phyloP scores from a whole-genome alignment of 306 rosid genomes.

The Gastrolobium bilobum region DNA sequence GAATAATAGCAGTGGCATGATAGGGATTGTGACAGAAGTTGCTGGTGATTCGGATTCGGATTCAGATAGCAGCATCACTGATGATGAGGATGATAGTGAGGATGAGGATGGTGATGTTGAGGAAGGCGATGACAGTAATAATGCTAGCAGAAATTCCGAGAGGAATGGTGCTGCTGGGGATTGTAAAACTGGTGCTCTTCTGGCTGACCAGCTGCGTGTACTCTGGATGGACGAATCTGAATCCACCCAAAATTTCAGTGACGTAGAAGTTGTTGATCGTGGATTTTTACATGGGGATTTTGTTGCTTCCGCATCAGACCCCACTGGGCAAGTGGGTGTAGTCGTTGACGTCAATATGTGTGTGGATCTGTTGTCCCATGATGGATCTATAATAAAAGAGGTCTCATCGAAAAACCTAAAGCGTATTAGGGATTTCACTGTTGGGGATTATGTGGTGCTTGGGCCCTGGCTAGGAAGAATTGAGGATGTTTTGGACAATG shows the following conservation, averaged over 20 bases:
- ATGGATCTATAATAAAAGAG: slow-evolving; percentile 74
- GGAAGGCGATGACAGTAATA: slow-evolving; percentile 59
- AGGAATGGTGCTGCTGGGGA: slow-evolving; percentile 58
- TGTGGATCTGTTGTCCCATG: slow-evolving; percentile 78
- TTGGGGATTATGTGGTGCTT: slow-evolving; percentile 95
- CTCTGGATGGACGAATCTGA: slow-evolving; percentile 93
- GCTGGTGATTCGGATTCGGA: slow-evolving; percentile 92
- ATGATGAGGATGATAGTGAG: slow-evolving; percentile 67
- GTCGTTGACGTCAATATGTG: slow-evolving; percentile 91
- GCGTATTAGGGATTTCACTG: slow-evolving; percentile 94
- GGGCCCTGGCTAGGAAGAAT: slow-evolving; percentile 97
- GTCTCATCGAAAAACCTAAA: slow-evolving; percentile 75
- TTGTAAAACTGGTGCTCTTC: slow-evolving; percentile 70
- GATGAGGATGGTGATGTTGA: slow-evolving; percentile 59
- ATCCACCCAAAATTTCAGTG: slow-evolving; percentile 70
- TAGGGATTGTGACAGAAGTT: slow-evolving; percentile 93
- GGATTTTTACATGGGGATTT: slow-evolving; percentile 96
- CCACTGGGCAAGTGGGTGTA: slow-evolving; percentile 96
- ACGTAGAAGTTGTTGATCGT: slow-evolving; percentile 77
- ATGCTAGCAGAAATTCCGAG: slow-evolving; percentile 53
- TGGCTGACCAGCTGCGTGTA: slow-evolving; percentile 80
- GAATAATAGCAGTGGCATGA: slow-evolving; percentile 61
- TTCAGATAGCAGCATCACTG: slow-evolving; percentile 78
- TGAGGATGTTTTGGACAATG: slow-evolving; percentile 97
- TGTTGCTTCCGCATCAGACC: slow-evolving; percentile 86